Evolutionary conservation across 164 flowering plant species (phyloP).

Genomic region (Dillenia suffruticosa): DNA sequence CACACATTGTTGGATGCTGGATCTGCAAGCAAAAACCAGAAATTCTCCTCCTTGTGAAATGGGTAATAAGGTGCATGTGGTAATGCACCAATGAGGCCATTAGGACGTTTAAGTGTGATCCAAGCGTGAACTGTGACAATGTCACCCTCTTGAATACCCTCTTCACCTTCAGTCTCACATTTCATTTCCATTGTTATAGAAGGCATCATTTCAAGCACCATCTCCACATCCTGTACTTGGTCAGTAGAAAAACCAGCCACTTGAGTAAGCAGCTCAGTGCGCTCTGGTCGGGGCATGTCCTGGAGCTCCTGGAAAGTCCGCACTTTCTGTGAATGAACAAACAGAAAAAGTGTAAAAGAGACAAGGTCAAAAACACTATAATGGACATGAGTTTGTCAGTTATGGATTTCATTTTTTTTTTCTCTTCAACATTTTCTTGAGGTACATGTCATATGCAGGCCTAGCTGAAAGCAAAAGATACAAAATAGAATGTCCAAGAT

Average conservation of each 20-base stretch:
- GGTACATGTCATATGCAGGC: not conserved
- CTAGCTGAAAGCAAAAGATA: not conserved
- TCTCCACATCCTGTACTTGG: constrained; percentile 70
- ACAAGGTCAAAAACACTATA: too few relatives aligned
- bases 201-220: constrained; percentile 85
- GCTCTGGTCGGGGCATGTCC: constrained; percentile 63
- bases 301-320: constrained; percentile 71
- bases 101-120: constrained; percentile 67
- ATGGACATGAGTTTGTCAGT: too few relatives aligned
- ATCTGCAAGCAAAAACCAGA: constrained; percentile 87
- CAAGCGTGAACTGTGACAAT: constrained; percentile 86
- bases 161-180: constrained; percentile 96
- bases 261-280: constrained; percentile 66
- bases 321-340: constrained; percentile 58
- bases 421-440: too few relatives aligned
- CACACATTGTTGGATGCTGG: constrained; percentile 64
- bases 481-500: too few relatives aligned
- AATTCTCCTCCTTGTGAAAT: constrained; percentile 89
- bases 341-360: too few relatives aligned
- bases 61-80: constrained; percentile 91
- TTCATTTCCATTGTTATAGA: constrained; percentile 53
- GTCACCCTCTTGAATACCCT: constrained; percentile 96
- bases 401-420: too few relatives aligned
- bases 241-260: constrained; percentile 65
- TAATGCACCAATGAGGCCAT: constrained; percentile 73